Percentiles rank a stretch among this genome's conserved stretches.
Evolutionary conservation across 2,329 filamentous ascomycete species (phyloP).

Genomic region (Rhynchosporium agropyri): DNA sequence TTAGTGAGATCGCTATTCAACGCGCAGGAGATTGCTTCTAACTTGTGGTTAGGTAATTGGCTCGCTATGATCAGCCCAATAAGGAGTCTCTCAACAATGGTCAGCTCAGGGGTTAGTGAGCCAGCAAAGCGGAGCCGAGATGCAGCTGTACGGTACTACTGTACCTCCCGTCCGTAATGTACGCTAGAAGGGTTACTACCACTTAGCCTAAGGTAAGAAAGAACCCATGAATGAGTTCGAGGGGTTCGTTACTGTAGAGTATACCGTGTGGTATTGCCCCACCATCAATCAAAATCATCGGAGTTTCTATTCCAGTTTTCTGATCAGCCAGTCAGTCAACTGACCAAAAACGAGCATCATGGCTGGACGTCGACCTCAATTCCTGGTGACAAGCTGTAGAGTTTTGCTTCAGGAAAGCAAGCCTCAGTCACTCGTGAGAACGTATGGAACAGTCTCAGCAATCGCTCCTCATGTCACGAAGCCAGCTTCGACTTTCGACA

Average conservation of each 20-base stretch:
- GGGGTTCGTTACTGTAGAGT: neutral
- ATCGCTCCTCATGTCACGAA: conserved; percentile 23
- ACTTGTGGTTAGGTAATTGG: conserved; percentile 11
- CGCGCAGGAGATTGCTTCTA: conserved; percentile 12
- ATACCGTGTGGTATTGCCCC: conserved; percentile 13
- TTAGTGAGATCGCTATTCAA: conserved; percentile 5
- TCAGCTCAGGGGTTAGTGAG: conserved; percentile 10
- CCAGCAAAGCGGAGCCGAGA: conserved; percentile 1
- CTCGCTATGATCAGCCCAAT: conserved; percentile 12
- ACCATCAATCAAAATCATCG: conserved; percentile 2
- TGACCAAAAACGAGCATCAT: conserved; percentile 24
- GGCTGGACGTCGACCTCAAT: conserved; percentile 27
- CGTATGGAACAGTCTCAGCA: conserved; percentile 35
- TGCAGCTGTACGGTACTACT: neutral
- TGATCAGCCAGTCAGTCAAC: conserved; percentile 14
- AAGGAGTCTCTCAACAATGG: conserved; percentile 22
- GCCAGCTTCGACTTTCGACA: conserved; percentile 32
- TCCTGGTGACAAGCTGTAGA: conserved; percentile 23
- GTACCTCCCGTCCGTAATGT: neutral
- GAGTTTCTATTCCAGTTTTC: neutral
- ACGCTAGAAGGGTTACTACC: conserved; percentile 5
- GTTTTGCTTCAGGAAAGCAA: conserved; percentile 28
- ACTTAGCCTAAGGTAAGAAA: conserved; percentile 7
- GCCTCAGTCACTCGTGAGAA: conserved; percentile 21
- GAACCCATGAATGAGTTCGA: neutral